Conservation (phyloP, 345 rosid genomes). For the Psidium guajava region DNA sequence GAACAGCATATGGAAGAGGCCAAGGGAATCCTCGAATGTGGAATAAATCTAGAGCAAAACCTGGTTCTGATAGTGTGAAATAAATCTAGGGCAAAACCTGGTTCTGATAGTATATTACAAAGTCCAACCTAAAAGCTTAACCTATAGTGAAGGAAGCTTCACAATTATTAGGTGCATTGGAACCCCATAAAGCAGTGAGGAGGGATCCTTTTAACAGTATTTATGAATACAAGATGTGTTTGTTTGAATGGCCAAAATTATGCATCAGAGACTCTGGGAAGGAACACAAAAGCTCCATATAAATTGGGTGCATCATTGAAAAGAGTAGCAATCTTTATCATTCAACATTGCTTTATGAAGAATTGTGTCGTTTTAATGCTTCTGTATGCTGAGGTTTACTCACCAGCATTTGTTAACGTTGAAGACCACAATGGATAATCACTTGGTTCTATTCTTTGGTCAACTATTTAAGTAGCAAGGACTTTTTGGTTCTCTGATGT, state of each 20-base stretch:
- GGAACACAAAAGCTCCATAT: not conserved
- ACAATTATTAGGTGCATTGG: not conserved
- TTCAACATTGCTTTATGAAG: no score
- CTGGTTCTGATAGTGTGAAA: not conserved
- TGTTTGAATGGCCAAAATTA: not conserved
- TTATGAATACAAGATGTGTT: not conserved
- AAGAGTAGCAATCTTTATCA: no score
- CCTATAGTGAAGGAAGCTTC: not conserved
- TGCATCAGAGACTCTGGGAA: not conserved
- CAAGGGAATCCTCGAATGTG: not conserved
- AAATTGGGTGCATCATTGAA: not conserved
- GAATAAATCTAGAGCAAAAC: not conserved
- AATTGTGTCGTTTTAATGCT: no score
- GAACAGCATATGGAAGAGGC: not conserved
- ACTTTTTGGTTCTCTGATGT: no score
- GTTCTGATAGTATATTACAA: not conserved
- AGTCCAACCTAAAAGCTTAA: not conserved
- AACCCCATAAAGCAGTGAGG: not conserved
- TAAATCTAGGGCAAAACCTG: not conserved
- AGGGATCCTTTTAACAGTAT: not conserved
- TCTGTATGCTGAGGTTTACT: no score
- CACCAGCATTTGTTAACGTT: no score
- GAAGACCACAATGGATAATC: no score
- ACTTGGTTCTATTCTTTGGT: no score
- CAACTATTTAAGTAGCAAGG: no score